Evolutionary conservation across 768 basidiomycete species (phyloP), one percentile per base, ranked within the genome.

Genomic region (Psilocybe cubensis): DNA sequence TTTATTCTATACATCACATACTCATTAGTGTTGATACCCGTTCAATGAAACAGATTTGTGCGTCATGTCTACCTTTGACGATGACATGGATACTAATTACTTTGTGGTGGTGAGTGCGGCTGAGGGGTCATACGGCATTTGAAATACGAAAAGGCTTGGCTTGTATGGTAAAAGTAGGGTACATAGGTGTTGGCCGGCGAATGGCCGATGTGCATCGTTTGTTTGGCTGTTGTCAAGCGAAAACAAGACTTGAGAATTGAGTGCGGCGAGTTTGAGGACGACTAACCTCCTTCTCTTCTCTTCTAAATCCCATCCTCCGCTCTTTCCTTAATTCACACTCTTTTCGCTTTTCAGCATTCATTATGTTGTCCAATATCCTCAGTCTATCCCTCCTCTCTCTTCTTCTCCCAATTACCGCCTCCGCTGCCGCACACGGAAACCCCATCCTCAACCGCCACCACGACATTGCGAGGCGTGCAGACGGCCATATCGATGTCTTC

Each of bases 401-500:
- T 56, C 73, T 69, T 50, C 72, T 70, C 28, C 74, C 71, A n/a
- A 69, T 74, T 18, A 72, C 63, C 58, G 78, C 62, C 60, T 68
- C 69, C 49, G 81, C 73, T 62, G 70, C 68, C 51, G 69, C 56
- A 64, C 74, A 68, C 59, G 64, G 58, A 21, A 59, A 21, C 28
- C 69, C 57, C 38, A 55, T 63, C 58, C 64, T 68, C 66, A 72
- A 73, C 57, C 81, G 75, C 52, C 81, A 84, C 63, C 74, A 79
- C 52, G 79, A 81, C 38, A 63, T 86, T 43, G 81, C 82, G 14
- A 76, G 72, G 45, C 82, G 83, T 21, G 75, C 76, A 33, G 69
- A 72, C 43, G 76, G 76, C 23, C 72, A 79, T 53, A 66, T 81
- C 3, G 64, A 69, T 17, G 63, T 82, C 45, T 70, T 72, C 33